A percentile compares a stretch with the other conserved stretches of the same genome.
Evolutionary conservation across 2,329 filamentous ascomycete species (phyloP).

Genomic region (Juglanconis sp.): DNA sequence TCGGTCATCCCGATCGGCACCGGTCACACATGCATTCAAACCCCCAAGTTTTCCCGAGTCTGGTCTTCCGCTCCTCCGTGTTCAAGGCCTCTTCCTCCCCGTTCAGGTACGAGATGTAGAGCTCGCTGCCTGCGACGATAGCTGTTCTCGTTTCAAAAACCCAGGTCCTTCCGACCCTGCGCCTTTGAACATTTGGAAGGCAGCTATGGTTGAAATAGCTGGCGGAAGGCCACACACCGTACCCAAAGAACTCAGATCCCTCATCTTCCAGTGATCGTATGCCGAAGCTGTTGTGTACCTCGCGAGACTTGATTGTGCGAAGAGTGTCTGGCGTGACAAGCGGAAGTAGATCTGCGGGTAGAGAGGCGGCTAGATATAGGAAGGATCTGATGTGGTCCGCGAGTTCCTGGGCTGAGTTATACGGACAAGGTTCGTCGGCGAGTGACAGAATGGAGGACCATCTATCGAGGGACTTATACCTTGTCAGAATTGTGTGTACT

Average conservation of each 20-base stretch:
- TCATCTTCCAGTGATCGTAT: conserved; percentile 17
- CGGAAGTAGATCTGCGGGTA: conserved; percentile 1
- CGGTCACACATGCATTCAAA: conserved; percentile 13
- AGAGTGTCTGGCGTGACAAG: conserved; percentile 4
- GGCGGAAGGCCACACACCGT: conserved; percentile 13
- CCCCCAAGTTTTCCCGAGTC: conserved; percentile 12
- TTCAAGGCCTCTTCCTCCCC: conserved; percentile 6
- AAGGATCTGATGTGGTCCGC: conserved; percentile 6
- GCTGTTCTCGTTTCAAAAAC: conserved; percentile 4
- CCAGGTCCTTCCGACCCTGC: conserved; percentile 11
- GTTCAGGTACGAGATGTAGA: conserved; percentile 14
- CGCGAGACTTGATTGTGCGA: conserved; percentile 2
- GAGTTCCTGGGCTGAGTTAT: conserved; percentile 9
- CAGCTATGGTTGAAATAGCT: conserved; percentile 18
- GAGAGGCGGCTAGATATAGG: conserved; percentile 6
- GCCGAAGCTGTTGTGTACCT: conserved; percentile 18
- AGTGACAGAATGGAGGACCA: conserved; percentile 5
- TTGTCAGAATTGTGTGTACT: conserved; percentile 5
- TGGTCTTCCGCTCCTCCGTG: conserved; percentile 3
- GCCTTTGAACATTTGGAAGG: conserved; percentile 7
- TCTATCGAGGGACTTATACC: background rate
- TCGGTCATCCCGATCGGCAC: background rate
- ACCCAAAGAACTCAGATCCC: conserved; percentile 17
- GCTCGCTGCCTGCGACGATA: conserved; percentile 5
- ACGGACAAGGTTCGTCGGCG: conserved; percentile 6